Conservation (phyloP, 169 alveolate species). For the Plasmodium gaboni region DNA sequence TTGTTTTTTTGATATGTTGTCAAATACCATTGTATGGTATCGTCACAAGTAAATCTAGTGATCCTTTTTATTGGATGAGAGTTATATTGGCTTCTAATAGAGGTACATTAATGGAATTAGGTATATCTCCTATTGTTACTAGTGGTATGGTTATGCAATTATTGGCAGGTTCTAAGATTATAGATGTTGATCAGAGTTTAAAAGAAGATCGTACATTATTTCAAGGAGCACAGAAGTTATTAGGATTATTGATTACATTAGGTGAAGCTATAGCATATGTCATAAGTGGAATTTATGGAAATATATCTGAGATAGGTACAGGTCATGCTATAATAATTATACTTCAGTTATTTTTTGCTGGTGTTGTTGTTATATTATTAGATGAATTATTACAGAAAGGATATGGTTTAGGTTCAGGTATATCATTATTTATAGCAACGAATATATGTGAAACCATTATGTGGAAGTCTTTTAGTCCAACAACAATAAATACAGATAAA, state of each 20-base stretch:
- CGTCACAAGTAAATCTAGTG: constrained; percentile 95
- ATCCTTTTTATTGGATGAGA: constrained; percentile 99
- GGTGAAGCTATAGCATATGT: constrained; percentile 99
- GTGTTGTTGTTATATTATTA: constrained; percentile 98
- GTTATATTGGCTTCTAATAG: constrained; percentile 98
- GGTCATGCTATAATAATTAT: constrained; percentile 97
- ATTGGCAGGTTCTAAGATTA: constrained; percentile 99
- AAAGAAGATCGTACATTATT: constrained; percentile 98
- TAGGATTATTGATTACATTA: constrained; percentile 98
- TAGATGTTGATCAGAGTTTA: constrained; percentile 98
- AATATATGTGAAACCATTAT: constrained; percentile 99
- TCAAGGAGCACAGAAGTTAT: constrained; percentile 96
- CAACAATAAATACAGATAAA: constrained; percentile 97
- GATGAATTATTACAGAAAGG: constrained; percentile 99
- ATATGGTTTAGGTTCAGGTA: constrained; percentile 99
- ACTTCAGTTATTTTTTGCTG: constrained; percentile 98
- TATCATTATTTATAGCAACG: constrained; percentile 99
- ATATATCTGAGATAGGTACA: constrained; percentile 96
- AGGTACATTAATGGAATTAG: constrained; percentile 99
- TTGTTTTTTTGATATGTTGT: constrained; percentile 97
- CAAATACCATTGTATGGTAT: constrained; percentile 99
- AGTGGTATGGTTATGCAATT: constrained; percentile 99
- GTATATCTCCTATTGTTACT: constrained; percentile 98
- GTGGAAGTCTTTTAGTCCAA: constrained; percentile 99
- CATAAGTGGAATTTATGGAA: constrained; percentile 99